Evolutionary conservation across 139 green algal species (phyloP).

Genomic region (Tetratostichococcus sp.): DNA sequence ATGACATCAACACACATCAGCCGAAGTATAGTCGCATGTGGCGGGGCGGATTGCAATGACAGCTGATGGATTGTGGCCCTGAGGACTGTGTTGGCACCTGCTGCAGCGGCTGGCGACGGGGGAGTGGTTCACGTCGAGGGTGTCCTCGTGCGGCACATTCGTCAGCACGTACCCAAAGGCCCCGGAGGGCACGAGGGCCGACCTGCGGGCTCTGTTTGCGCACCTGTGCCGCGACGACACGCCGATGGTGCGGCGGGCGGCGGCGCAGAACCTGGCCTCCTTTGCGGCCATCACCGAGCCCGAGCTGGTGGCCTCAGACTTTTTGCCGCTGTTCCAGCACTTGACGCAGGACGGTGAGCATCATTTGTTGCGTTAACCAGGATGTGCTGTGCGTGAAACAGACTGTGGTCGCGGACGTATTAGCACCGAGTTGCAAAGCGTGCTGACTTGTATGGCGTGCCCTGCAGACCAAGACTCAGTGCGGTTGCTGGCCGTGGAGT

Average conservation of each 20-base stretch:
- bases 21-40: too few species aligned
- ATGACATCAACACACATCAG: too few species aligned
- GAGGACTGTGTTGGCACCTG: too few species aligned
- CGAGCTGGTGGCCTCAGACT: conserved; percentile 69
- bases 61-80: too few species aligned
- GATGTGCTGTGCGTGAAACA: too few species aligned
- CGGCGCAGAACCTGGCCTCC: conserved; percentile 77
- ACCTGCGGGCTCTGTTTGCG: conserved; percentile 77
- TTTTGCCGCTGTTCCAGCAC: conserved; percentile 85
- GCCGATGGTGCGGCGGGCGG: conserved; percentile 89
- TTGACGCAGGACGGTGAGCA: conserved; percentile 81
- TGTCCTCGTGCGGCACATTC: conserved; percentile 91
- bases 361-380: conserved; percentile 5
- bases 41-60: too few species aligned
- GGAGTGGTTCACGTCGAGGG: conserved; percentile 96
- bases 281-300: conserved; percentile 78
- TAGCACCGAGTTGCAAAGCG: too few species aligned
- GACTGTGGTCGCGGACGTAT: too few species aligned
- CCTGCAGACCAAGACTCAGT: conserved; percentile 95
- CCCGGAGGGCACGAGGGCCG: conserved; percentile 26
- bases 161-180: conserved; percentile 66
- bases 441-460: too few species aligned
- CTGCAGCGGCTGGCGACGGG: conserved; percentile 78
- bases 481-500: conserved; percentile 90
- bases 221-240: conserved; percentile 94